These are phyloP conservation scores for sunflower (Helianthus annuus) DNA, from an alignment of 129 eudicot species.

Conservation along the genomic window HanXRQr2.0-SUNRISE NC_035442.2:162837121-162837620, in stretches of 20 bases:
- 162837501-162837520: neutral
- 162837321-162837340: slow-evolving; percentile 30
- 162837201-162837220: too few relatives aligned
- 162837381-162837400: slow-evolving; percentile 30
- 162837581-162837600: slow-evolving; percentile 15
- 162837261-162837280: too few relatives aligned
- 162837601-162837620: slow-evolving; percentile 21
- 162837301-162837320: slow-evolving; percentile 19
- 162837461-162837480: slow-evolving; percentile 10
- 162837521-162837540: slow-evolving; percentile 15
- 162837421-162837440: neutral
- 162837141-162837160: too few relatives aligned
- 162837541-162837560: slow-evolving; percentile 23
- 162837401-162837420: slow-evolving; percentile 18
- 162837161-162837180: too few relatives aligned
- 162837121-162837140: neutral
- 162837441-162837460: slow-evolving; percentile 24
- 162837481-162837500: neutral
- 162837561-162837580: slow-evolving; percentile 38
- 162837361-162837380: slow-evolving; percentile 25
- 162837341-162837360: slow-evolving; percentile 26
- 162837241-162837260: too few relatives aligned
- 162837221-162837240: too few relatives aligned
- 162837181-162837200: too few relatives aligned
- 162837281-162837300: neutral